Evolutionary conservation across 2,329 filamentous ascomycete genomes (phyloP).

Genomic region (Tricladium varicosporioides): DNA sequence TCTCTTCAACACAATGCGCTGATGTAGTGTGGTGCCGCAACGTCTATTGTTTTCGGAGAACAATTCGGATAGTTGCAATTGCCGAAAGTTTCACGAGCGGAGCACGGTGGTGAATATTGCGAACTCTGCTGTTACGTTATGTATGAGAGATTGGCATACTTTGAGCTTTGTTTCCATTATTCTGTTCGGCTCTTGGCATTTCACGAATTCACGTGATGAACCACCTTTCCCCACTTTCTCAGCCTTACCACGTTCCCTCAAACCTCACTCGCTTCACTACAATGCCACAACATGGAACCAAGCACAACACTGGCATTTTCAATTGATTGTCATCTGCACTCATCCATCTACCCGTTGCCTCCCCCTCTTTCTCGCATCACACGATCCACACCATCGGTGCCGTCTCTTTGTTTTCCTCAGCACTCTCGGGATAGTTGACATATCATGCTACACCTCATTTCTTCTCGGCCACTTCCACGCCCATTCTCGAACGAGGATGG

Average conservation of each 20-base stretch:
- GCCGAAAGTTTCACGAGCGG: no score
- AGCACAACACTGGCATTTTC: neutral
- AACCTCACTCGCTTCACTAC: neutral
- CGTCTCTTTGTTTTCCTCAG: neutral
- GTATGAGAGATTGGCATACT: no score
- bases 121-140: no score
- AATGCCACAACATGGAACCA: neutral
- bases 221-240: constrained; percentile 1
- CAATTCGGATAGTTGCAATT: neutral
- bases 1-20: neutral
- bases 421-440: neutral
- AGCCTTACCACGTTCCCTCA: neutral
- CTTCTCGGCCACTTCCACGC: neutral
- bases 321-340: neutral
- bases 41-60: neutral
- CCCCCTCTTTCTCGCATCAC: neutral
- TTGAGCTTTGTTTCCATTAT: no score
- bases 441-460: constrained; percentile 4
- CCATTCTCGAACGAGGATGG: neutral
- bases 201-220: neutral
- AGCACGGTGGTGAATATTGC: no score
- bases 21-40: neutral
- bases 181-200: neutral
- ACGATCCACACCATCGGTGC: constrained; percentile 8
- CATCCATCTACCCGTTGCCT: neutral